Evolutionary conservation across 257 asterid species (phyloP), one percentile per base, ranked within the genome.

Genomic region (Leonotis leonurus): DNA sequence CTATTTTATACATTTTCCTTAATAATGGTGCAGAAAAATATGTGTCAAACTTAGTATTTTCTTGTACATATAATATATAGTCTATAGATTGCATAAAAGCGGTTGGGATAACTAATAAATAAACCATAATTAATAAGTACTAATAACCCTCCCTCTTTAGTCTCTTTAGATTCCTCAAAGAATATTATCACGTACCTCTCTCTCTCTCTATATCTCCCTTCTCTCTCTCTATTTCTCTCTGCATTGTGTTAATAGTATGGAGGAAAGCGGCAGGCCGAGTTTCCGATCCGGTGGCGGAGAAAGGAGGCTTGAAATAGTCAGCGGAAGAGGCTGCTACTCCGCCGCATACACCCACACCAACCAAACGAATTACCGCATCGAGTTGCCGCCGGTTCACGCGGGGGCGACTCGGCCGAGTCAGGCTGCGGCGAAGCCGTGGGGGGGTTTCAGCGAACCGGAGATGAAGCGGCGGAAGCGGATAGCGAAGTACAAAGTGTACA

Each of bases 391-490:
- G 65, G 30, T 32, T 45, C 62, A 17, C 0, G 22, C 1, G 11
- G 56, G 49, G 4, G 61, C 56, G 11, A 46, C 57, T 58, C 72
- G 76, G 16, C 69, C 60, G 61, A 56, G 77, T 54, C 60, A 21
- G 56, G 46, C 68, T 45, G 46, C 76, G 55, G 60, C 79, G 40
- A 84, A 77, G 85, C 81, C 89, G 1, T 78, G 90, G 96, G 76
- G 90, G 96, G 76, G 87, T 49, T 82, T 87, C 60, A 67, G 64
- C n/a, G 90, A 85, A 39, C 73, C 87, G 25, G 88, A 78, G 72
- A 77, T 75, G 95, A 83, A 77, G 76, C 75, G 96, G 62, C 75
- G 80, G 78, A 85, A 85, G 73, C 74, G 96, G 66, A 73, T 88
- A 41, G 96, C 89, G 0, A 78, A 66, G 70, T 88, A 88, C 49